Evolutionary conservation across 805 yeast species (phyloP), one percentile per base, ranked within the genome.

Genomic region (Teunomyces aglyptinius): DNA sequence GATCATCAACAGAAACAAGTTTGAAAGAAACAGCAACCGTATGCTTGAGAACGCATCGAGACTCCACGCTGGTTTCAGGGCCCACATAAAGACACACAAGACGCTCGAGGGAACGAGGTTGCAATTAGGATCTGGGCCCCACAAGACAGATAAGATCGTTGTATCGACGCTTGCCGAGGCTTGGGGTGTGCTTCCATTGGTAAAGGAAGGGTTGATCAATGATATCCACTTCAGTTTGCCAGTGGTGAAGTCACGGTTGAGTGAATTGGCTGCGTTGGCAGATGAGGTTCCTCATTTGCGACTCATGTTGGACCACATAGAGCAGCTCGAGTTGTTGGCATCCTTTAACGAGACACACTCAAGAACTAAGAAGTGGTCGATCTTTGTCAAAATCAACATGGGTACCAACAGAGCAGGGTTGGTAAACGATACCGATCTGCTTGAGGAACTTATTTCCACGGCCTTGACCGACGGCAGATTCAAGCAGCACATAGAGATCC

Each of bases 41-140:
- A 81, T 83, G 87, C 67, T 80, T 7, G 54, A 57, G 4, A 72
- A 71, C 46, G 78, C 82, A 0, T 43, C 50, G 1, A 57, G 59
- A 1, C 55, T 82, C 22, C 49, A 55, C 2, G 70, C 71, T 5
- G 68, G 62, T 15, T 85, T 86, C 59, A 70, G 95, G 49, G 84
- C 86, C 3, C 90, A 86, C 59, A 81, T 86, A 18, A 86, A 86
- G 62, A 87, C 94, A 0, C 90, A 85, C 60, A 86, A 87, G 60
- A 76, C 86, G 1, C 52, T 70, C 7, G 85, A 82, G 53, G 90
- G 87, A 5, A 68, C 82, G 2, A 54, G 61, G 18, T 60, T 77
- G 35, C 86, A 83, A 63, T 59, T 83, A 58, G 84, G 80, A 1
- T 76, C 74, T 4, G 44, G 57, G 1, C 45, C 55, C 2, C 39